A percentile compares a stretch with the other conserved stretches of the same genome.
phyloP scores from a whole-genome alignment of 805 yeast genomes.

The Saccharomyces eubayanus region DNA sequence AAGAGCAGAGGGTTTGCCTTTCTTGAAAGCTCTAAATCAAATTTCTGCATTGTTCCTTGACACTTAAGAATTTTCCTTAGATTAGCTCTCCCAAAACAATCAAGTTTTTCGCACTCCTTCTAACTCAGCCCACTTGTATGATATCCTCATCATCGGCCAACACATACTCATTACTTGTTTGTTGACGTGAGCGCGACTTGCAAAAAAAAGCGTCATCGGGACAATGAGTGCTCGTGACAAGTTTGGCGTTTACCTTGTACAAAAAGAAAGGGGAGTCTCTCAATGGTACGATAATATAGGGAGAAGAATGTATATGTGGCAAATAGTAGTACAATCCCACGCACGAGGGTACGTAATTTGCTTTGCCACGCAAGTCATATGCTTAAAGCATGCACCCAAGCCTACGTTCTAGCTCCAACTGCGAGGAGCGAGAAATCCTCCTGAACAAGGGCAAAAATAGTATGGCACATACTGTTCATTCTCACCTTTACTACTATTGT shows the following conservation, averaged over 20 bases:
- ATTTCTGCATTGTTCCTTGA: not conserved
- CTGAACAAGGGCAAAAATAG: not conserved
- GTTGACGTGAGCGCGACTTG: not conserved
- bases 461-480: not conserved
- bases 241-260: not conserved
- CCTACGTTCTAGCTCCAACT: not conserved
- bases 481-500: not conserved
- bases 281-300: not conserved
- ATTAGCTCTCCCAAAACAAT: not conserved
- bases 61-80: not conserved
- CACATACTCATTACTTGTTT: not conserved
- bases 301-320: too few relatives aligned
- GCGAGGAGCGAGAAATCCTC: not conserved
- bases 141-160: not conserved
- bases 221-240: not conserved
- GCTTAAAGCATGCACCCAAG: not conserved
- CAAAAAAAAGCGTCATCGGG: not conserved
- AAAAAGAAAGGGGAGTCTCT: not conserved
- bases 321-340: too few relatives aligned
- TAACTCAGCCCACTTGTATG: not conserved
- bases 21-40: constrained; percentile 14
- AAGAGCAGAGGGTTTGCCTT: constrained; percentile 25
- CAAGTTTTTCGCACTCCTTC: not conserved
- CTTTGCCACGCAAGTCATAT: not conserved
- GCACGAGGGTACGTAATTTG: too few relatives aligned